Evolutionary conservation across 345 rosid species (phyloP).

Genomic region (Abelmoschus esculentus): DNA sequence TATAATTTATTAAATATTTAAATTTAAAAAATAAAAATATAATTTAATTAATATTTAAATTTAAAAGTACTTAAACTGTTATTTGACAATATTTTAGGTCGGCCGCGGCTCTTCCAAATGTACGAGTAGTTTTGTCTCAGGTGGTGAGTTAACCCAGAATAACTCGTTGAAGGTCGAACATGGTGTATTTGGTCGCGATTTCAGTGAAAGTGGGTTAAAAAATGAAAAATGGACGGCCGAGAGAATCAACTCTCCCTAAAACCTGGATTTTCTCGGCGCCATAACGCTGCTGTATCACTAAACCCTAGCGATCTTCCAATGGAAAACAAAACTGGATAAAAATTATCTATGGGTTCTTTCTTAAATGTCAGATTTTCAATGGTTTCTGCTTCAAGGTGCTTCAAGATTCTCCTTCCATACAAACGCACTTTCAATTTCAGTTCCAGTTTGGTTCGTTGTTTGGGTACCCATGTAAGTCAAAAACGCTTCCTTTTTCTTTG

Average conservation of each 20-base stretch:
- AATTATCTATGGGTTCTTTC: not conserved
- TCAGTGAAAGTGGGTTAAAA: not conserved
- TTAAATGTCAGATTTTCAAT: conserved; percentile 7
- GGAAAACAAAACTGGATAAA: not conserved
- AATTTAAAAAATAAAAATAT: too few species aligned
- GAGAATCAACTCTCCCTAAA: not conserved
- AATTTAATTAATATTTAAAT: too few species aligned
- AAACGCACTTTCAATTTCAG: not conserved
- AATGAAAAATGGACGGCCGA: not conserved
- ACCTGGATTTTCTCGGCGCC: not conserved
- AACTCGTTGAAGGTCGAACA: too few species aligned
- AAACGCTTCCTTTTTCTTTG: not conserved
- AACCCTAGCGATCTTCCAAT: not conserved
- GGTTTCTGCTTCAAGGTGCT: conserved; percentile 18
- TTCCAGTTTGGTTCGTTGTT: not conserved
- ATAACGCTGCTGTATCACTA: not conserved
- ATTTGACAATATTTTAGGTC: too few species aligned
- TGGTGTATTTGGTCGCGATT: too few species aligned
- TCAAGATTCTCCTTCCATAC: conserved; percentile 6
- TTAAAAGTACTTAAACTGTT: too few species aligned
- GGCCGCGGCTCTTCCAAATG: too few species aligned
- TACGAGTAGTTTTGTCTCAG: too few species aligned
- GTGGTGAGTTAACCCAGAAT: too few species aligned
- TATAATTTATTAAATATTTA: too few species aligned
- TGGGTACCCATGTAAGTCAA: conserved; percentile 5